Percentiles rank a stretch among this genome's conserved stretches.
phyloP scores from a whole-genome alignment of 1,284 basidiomycete species.

The Sanghuangporus sanghuang region DNA sequence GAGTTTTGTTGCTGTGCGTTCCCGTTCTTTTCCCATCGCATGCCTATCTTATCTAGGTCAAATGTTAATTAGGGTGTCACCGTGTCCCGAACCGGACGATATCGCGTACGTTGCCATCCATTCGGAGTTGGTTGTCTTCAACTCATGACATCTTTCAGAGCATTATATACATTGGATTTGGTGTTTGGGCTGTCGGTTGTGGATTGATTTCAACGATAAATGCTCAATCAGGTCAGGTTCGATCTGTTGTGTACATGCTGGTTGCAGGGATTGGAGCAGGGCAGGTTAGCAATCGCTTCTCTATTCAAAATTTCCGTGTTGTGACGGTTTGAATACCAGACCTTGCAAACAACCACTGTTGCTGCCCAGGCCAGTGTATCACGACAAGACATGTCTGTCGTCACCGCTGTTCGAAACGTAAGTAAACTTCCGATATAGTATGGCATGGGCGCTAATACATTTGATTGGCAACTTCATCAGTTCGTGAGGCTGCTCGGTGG shows the following conservation, averaged over 20 bases:
- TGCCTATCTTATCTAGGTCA: neutral
- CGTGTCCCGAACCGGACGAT: slow-evolving; percentile 12
- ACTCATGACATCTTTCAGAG: neutral
- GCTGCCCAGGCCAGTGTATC: slow-evolving; percentile 16
- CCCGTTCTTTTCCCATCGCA: neutral
- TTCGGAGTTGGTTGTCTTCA: neutral
- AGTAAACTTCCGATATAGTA: neutral
- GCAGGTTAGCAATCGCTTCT: slow-evolving; percentile 1
- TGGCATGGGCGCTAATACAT: neutral
- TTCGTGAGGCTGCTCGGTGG: slow-evolving; percentile 15
- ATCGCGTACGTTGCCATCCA: neutral
- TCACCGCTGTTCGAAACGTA: slow-evolving; percentile 16
- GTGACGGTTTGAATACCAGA: neutral
- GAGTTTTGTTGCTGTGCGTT: slow-evolving; percentile 13
- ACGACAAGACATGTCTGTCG: slow-evolving; percentile 16
- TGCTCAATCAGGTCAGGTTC: neutral
- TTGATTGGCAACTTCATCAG: neutral
- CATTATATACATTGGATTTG: slow-evolving; percentile 14
- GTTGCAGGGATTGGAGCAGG: slow-evolving; percentile 14
- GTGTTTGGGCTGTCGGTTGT: slow-evolving; percentile 15
- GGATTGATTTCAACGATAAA: slow-evolving; percentile 14
- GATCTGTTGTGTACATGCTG: slow-evolving; percentile 14
- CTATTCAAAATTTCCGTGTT: neutral
- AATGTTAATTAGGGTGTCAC: slow-evolving; percentile 7
- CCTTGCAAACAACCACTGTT: slow-evolving; percentile 16